Conservation (phyloP, 768 basidiomycete species). For the Mrakia frigida region DNA sequence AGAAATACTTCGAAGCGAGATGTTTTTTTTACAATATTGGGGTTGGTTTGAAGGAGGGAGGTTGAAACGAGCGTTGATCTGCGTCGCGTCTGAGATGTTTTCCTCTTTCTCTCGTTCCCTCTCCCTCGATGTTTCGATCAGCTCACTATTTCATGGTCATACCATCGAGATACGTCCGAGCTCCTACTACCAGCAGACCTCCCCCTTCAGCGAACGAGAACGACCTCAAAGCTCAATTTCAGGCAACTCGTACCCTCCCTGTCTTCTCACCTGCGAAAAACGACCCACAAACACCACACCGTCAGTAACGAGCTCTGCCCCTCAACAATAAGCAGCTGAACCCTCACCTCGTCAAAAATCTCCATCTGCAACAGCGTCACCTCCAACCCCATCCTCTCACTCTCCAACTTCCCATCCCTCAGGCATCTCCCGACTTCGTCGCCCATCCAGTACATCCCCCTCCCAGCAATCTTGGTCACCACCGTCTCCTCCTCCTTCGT, state of each 20-base stretch:
- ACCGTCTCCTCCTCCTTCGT: neutral
- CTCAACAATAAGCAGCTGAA: too few species aligned
- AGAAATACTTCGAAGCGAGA: too few species aligned
- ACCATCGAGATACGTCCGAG: too few species aligned
- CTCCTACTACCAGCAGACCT: too few species aligned
- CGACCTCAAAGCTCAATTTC: neutral
- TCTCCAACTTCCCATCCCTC: conserved; percentile 34
- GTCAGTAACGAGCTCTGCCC: neutral
- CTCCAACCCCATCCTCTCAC: conserved; percentile 30
- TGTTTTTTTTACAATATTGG: too few species aligned
- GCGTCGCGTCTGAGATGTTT: too few species aligned
- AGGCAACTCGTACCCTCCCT: neutral
- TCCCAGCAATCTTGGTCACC: conserved; percentile 25
- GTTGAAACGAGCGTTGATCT: too few species aligned
- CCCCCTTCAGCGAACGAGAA: too few species aligned
- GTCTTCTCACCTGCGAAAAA: neutral
- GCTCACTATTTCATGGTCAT: too few species aligned
- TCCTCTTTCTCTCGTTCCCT: too few species aligned
- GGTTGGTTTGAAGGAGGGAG: too few species aligned
- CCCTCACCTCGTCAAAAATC: conserved; percentile 34
- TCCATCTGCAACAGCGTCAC: conserved; percentile 31
- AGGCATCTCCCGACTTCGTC: conserved; percentile 36
- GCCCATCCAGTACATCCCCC: conserved; percentile 36
- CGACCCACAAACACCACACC: neutral
- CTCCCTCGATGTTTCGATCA: too few species aligned